These are phyloP conservation scores for Rhizophora apiculata DNA, from an alignment of 345 rosid species.

Conservation along the genomic window DNA sequence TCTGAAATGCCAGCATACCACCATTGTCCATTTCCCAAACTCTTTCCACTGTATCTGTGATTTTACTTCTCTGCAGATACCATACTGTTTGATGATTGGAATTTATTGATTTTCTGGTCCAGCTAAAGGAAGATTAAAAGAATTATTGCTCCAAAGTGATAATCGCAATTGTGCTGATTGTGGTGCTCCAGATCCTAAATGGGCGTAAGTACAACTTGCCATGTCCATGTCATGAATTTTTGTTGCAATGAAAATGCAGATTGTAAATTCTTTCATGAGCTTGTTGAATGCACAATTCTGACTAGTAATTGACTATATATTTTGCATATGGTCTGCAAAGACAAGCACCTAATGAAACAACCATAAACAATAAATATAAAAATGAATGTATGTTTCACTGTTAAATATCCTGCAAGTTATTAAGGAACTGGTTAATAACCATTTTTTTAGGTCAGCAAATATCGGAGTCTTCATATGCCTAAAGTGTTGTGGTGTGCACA, in stretches of 20 bases:
- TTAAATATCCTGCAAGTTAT: conserved; percentile 1
- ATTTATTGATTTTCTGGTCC: conserved; percentile 7
- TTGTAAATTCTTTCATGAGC: not conserved
- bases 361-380: not conserved
- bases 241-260: not conserved
- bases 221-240: conserved; percentile 2
- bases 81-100: too few species aligned
- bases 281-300: not conserved
- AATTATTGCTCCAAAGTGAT: conserved; percentile 64
- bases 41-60: not conserved
- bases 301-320: not conserved
- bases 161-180: conserved; percentile 96
- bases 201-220: conserved; percentile 76
- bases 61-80: not conserved
- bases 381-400: too few species aligned
- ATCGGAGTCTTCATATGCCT: conserved; percentile 96
- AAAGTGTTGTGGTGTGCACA: conserved; percentile 95
- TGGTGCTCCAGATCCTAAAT: conserved; percentile 92
- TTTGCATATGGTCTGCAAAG: not conserved
- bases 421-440: conserved; percentile 15
- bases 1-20: too few species aligned
- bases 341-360: not conserved
- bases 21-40: not conserved
- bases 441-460: conserved; percentile 80
- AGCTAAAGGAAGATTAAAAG: conserved; percentile 79